phyloP scores from a whole-genome alignment of 164 flowering plant species.

The Sextonia rubra region DNA sequence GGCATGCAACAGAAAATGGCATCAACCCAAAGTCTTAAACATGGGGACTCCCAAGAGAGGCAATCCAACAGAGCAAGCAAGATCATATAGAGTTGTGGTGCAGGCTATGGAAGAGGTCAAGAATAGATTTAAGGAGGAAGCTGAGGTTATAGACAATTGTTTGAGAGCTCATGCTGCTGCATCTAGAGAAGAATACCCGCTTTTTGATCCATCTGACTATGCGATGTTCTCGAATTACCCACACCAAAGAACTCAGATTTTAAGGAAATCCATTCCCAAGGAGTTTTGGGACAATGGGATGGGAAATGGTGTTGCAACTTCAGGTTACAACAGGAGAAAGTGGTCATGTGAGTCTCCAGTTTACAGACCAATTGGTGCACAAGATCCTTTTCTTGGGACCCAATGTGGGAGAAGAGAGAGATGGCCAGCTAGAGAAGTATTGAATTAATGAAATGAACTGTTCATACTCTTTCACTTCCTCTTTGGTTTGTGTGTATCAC shows the following conservation, averaged over 20 bases:
- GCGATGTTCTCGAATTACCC: slow-evolving; percentile 20
- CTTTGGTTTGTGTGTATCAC: no score
- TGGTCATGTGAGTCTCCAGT: slow-evolving; percentile 34
- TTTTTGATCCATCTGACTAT: slow-evolving; percentile 41
- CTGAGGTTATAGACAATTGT: slow-evolving; percentile 48
- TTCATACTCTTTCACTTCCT: no score
- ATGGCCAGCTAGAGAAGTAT: not conserved
- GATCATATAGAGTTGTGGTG: slow-evolving; percentile 14
- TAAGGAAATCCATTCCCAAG: slow-evolving; percentile 20
- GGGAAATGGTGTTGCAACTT: slow-evolving; percentile 6
- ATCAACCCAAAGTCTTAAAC: slow-evolving; percentile 6
- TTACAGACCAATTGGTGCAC: slow-evolving; percentile 26
- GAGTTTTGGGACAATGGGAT: slow-evolving; percentile 20
- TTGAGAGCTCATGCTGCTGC: slow-evolving; percentile 26
- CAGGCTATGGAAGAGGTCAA: slow-evolving; percentile 32
- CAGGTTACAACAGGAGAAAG: slow-evolving; percentile 18
- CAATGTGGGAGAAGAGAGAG: not conserved
- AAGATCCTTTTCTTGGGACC: not conserved
- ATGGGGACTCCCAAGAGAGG: slow-evolving; percentile 7
- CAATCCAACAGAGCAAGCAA: slow-evolving; percentile 8
- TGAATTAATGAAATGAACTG: not conserved
- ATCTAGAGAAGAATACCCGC: slow-evolving; percentile 36
- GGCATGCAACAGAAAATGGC: slow-evolving; percentile 35
- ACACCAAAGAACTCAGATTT: slow-evolving; percentile 21
- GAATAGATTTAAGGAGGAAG: slow-evolving; percentile 55